phyloP scores from a whole-genome alignment of 1,284 basidiomycete species.

The Apiotrichum sp. region DNA sequence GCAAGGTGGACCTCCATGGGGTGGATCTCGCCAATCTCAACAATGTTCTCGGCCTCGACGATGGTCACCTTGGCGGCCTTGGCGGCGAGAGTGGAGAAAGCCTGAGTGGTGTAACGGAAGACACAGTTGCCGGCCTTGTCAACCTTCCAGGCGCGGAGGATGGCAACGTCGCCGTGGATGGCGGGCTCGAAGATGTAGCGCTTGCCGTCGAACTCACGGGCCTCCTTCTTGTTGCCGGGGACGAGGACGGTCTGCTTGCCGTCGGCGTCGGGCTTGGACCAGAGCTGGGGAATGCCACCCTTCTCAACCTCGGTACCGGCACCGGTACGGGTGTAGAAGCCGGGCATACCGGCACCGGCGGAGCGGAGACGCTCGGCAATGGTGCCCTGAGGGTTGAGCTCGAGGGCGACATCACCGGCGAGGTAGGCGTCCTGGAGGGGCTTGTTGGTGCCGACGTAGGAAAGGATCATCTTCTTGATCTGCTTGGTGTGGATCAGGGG shows the following conservation, averaged over 20 bases:
- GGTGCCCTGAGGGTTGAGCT: slow-evolving; percentile 87
- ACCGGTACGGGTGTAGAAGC: slow-evolving; percentile 92
- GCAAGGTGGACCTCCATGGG: slow-evolving; percentile 76
- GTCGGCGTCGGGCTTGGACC: slow-evolving; percentile 28
- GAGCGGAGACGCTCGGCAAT: slow-evolving; percentile 86
- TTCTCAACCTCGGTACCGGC: slow-evolving; percentile 73
- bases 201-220: slow-evolving; percentile 70
- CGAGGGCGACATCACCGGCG: slow-evolving; percentile 70
- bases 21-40: slow-evolving; percentile 74
- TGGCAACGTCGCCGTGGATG: slow-evolving; percentile 79
- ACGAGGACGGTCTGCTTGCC: slow-evolving; percentile 53
- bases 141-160: slow-evolving; percentile 90
- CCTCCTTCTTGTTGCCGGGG: slow-evolving; percentile 70
- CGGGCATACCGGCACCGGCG: slow-evolving; percentile 90
- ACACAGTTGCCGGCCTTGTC: slow-evolving; percentile 84
- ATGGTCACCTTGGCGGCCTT: slow-evolving; percentile 85
- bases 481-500: slow-evolving; percentile 66
- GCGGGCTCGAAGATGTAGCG: slow-evolving; percentile 82
- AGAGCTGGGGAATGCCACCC: slow-evolving; percentile 57
- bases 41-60: slow-evolving; percentile 90
- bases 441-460: slow-evolving; percentile 66
- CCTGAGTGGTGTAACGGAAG: slow-evolving; percentile 81
- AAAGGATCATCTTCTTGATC: slow-evolving; percentile 76
- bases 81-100: slow-evolving; percentile 82
- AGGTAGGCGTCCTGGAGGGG: slow-evolving; percentile 60